Percentiles rank a stretch among this genome's conserved stretches.
phyloP scores from a whole-genome alignment of 2,329 filamentous ascomycete genomes.

The Aspergillus puulaauensis region DNA sequence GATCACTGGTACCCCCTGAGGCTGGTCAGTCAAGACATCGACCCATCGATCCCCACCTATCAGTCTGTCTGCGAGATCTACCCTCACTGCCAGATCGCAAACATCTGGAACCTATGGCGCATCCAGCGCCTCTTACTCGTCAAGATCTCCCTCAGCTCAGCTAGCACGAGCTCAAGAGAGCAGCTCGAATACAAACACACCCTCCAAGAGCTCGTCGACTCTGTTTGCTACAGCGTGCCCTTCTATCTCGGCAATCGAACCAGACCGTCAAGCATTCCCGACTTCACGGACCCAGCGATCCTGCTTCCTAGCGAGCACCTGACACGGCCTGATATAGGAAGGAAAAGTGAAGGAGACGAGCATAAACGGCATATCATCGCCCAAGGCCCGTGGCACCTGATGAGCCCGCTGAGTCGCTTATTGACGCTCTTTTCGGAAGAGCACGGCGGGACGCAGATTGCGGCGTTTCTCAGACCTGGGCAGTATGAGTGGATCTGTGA shows the following conservation, averaged over 20 bases:
- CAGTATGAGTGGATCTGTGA: constrained; percentile 19
- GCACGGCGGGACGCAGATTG: constrained; percentile 5
- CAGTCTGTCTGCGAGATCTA: constrained; percentile 21
- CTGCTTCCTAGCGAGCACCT: not conserved
- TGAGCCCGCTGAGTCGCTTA: constrained; percentile 21
- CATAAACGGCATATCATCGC: constrained; percentile 17
- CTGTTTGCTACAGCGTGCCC: not conserved
- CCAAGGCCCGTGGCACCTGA: constrained; percentile 23
- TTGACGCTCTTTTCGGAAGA: constrained; percentile 20
- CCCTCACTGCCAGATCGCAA: constrained; percentile 21
- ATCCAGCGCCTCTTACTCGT: constrained; percentile 9
- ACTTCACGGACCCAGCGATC: not conserved
- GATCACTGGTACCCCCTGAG: not conserved
- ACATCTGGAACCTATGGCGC: constrained; percentile 19
- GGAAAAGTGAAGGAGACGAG: constrained; percentile 5
- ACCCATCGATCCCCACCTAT: constrained; percentile 18
- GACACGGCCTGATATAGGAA: not conserved
- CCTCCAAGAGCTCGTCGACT: not conserved
- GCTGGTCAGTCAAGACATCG: not conserved
- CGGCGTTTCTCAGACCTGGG: constrained; percentile 12
- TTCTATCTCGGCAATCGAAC: not conserved
- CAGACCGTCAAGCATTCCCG: not conserved
- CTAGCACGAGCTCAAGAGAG: not conserved
- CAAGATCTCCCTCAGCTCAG: not conserved
- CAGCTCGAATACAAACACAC: not conserved